Percentiles rank a stretch among this genome's conserved stretches.
phyloP scores from a whole-genome alignment of 148 eudicot species.

The Camellia granthamiana region DNA sequence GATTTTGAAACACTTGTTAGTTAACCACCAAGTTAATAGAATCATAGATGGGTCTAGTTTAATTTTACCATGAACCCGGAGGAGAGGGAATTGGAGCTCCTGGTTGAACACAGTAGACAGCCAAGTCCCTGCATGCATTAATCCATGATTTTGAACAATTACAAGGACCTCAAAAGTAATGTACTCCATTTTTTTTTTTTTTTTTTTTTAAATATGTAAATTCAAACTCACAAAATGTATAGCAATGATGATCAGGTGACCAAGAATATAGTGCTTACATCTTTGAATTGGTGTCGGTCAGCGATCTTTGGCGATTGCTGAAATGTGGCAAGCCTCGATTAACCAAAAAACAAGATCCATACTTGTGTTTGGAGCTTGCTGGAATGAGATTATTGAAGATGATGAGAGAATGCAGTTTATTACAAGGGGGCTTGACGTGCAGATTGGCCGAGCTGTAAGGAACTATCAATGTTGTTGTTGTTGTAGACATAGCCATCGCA shows the following conservation, averaged over 20 bases:
- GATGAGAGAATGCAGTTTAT: background rate
- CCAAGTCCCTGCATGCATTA: constrained; percentile 16
- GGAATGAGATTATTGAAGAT: background rate
- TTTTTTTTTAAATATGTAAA: too few relatives aligned
- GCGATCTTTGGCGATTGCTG: background rate
- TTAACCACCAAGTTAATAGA: too few relatives aligned
- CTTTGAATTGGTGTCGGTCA: background rate
- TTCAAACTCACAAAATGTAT: too few relatives aligned
- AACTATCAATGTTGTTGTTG: background rate
- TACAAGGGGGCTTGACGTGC: background rate
- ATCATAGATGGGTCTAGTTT: background rate
- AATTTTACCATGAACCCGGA: background rate
- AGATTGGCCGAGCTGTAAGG: background rate
- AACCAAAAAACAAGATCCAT: background rate
- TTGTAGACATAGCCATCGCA: background rate
- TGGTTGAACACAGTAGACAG: constrained; percentile 1
- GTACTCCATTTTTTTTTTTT: too few relatives aligned
- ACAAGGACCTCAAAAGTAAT: background rate
- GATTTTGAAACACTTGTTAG: too few relatives aligned
- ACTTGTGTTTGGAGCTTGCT: background rate
- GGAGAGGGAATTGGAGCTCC: constrained; percentile 11
- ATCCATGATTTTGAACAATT: background rate
- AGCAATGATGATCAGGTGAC: background rate
- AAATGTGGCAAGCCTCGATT: background rate
- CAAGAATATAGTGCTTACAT: background rate